These are phyloP conservation scores for Eleusine coracana DNA, from an alignment of 176 grass and related monocot genomes.

Conservation along the genomic window DNA sequence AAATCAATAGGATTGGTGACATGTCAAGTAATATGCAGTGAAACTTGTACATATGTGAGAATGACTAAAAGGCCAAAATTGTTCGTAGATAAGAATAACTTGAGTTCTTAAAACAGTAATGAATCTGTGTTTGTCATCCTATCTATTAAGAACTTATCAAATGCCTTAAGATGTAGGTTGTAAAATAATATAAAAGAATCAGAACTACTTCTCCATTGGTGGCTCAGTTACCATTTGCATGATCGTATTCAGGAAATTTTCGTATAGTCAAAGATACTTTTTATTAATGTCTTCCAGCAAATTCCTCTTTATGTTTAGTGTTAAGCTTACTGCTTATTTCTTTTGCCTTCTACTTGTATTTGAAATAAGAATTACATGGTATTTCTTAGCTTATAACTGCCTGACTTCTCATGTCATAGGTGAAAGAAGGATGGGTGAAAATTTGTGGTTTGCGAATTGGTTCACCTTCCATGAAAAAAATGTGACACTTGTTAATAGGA, in stretches of 20 bases:
- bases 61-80: slow-evolving; percentile 1
- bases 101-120: slow-evolving; percentile 2
- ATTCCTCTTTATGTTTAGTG: background rate
- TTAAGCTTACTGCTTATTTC: slow-evolving; percentile 19
- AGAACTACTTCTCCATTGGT: slow-evolving; percentile 14
- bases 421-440: background rate
- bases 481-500: background rate
- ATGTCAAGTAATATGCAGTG: background rate
- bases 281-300: background rate
- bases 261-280: background rate
- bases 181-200: background rate
- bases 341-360: background rate
- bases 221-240: slow-evolving; percentile 28
- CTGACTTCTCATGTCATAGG: background rate
- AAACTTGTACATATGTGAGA: background rate
- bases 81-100: background rate
- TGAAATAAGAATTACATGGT: slow-evolving; percentile 6
- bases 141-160: slow-evolving; percentile 24
- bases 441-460: background rate
- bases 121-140: background rate
- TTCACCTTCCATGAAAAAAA: background rate
- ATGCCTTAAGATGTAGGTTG: background rate
- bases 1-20: background rate
- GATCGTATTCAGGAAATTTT: background rate
- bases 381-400: background rate